phyloP scores from a whole-genome alignment of 164 flowering plant species.

The Nelumbo lutea region DNA sequence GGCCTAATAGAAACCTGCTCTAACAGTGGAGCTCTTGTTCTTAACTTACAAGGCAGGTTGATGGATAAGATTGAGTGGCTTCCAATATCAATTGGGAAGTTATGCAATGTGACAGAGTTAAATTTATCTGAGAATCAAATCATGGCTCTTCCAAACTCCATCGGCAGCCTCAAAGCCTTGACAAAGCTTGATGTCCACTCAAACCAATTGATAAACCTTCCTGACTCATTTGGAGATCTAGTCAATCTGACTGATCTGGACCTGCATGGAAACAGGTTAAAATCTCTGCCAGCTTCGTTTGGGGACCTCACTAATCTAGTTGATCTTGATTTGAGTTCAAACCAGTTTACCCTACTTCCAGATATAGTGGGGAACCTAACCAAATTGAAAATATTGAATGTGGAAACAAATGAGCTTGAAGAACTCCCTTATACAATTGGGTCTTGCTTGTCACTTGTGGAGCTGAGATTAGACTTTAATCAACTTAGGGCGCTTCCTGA shows the following conservation, averaged over 20 bases:
- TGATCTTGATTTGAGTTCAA: conserved; percentile 57
- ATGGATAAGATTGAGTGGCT: conserved; percentile 73
- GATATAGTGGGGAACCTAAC: conserved; percentile 44
- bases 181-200: conserved; percentile 59
- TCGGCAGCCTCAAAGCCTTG: conserved; percentile 41
- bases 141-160: conserved; percentile 55
- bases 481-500: conserved; percentile 63
- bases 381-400: conserved; percentile 40
- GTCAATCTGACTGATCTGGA: conserved; percentile 47
- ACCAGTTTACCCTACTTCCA: conserved; percentile 43
- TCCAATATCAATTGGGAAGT: conserved; percentile 60
- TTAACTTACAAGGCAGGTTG: conserved; percentile 61
- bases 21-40: conserved; percentile 35
- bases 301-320: conserved; percentile 39
- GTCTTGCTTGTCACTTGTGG: conserved; percentile 49
- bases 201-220: conserved; percentile 62
- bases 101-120: conserved; percentile 38
- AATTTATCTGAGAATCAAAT: conserved; percentile 56
- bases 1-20: conserved; percentile 56
- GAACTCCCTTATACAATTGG: conserved; percentile 70
- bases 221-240: conserved; percentile 53
- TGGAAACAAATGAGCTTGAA: conserved; percentile 60
- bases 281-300: conserved; percentile 52
- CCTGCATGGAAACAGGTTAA: conserved; percentile 47
- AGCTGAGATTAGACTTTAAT: conserved; percentile 59